phyloP scores from a whole-genome alignment of 371 early-diverging fungal species.

The Apophysomyces ossiformis region DNA sequence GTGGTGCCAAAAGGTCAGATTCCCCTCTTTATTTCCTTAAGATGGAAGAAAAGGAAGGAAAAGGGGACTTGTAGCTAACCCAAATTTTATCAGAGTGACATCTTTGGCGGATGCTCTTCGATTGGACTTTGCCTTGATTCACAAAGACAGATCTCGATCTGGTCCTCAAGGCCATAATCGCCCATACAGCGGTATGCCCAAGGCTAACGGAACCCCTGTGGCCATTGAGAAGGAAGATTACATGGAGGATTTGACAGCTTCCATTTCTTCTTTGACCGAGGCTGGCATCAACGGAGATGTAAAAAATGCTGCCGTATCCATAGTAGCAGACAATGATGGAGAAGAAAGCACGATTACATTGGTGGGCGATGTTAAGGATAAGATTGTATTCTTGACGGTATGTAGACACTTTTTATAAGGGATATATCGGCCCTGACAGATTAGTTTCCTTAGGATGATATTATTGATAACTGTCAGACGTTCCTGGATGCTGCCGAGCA shows the following conservation, averaged over 20 bases:
- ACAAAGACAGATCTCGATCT: conserved; percentile 79
- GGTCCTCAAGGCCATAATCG: conserved; percentile 61
- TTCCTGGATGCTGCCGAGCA: conserved; percentile 94
- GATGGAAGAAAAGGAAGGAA: neutral
- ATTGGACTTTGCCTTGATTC: conserved; percentile 95
- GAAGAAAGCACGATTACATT: conserved; percentile 72
- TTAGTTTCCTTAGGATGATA: conserved; percentile 74
- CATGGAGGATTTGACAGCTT: conserved; percentile 39
- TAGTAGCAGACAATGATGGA: conserved; percentile 58
- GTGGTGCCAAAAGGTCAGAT: conserved; percentile 91
- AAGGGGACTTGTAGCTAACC: neutral
- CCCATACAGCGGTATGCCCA: conserved; percentile 57
- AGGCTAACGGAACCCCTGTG: conserved; percentile 42
- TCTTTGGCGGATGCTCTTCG: conserved; percentile 93
- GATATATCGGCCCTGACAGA: neutral
- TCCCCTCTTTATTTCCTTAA: neutral
- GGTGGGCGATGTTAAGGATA: conserved; percentile 92
- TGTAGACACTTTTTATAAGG: conserved; percentile 21
- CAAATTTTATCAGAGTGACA: conserved; percentile 72
- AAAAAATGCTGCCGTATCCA: conserved; percentile 55
- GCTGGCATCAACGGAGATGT: conserved; percentile 42
- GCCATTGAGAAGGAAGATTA: conserved; percentile 31
- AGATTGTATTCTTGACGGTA: conserved; percentile 89
- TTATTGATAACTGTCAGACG: conserved; percentile 85
- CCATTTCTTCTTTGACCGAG: conserved; percentile 52